A percentile compares a stretch with the other conserved stretches of the same genome.
Conservation (phyloP, 768 basidiomycete genomes). For the Fomitopsis pulvina region DNA sequence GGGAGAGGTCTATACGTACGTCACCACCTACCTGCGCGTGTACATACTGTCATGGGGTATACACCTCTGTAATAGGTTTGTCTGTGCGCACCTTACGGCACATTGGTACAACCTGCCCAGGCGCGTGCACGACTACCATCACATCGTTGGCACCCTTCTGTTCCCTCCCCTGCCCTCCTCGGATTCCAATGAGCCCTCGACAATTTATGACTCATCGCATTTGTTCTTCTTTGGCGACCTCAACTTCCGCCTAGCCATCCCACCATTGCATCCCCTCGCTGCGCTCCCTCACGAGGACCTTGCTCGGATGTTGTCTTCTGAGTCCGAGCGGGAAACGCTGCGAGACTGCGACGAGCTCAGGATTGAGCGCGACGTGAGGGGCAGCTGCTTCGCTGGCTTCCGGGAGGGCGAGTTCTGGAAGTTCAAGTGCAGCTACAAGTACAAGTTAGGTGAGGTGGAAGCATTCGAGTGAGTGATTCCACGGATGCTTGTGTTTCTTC, state of each 20-base stretch:
- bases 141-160: conserved; percentile 75
- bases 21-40: conserved; percentile 11
- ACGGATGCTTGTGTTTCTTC: not conserved
- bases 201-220: conserved; percentile 81
- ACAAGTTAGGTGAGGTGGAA: conserved; percentile 73
- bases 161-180: conserved; percentile 50
- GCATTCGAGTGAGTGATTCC: conserved; percentile 59
- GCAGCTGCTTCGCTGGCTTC: conserved; percentile 63
- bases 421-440: conserved; percentile 90
- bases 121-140: conserved; percentile 72
- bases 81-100: conserved; percentile 87
- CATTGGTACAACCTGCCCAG: conserved; percentile 57
- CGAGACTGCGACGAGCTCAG: conserved; percentile 72
- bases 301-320: conserved; percentile 27
- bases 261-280: conserved; percentile 44
- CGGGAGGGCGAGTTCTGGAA: conserved; percentile 83
- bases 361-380: conserved; percentile 50
- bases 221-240: conserved; percentile 92
- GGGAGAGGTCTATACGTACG: conserved; percentile 84
- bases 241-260: conserved; percentile 79
- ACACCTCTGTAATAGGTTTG: conserved; percentile 51
- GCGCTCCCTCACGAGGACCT: conserved; percentile 35
- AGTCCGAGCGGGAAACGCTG: conserved; percentile 48
- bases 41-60: not conserved
- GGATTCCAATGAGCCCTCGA: conserved; percentile 36